Evolutionary conservation across 1,284 basidiomycete species (phyloP), one percentile per base, ranked within the genome.

Genomic region (Fomitopsis schrenkii): DNA sequence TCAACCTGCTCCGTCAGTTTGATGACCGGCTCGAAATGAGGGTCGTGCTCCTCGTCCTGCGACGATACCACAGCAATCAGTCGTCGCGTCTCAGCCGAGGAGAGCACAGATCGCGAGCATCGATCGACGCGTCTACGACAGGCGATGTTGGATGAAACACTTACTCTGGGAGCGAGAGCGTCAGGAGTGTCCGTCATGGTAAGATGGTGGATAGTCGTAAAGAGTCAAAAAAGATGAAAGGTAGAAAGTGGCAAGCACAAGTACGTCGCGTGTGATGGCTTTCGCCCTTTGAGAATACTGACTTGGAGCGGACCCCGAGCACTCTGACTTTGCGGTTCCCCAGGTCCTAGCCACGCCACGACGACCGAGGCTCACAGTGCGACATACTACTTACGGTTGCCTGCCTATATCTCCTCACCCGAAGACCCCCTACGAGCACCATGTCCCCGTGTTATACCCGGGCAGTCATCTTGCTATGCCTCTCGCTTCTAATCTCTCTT

Each of bases 1-100:
- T 96, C 94, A 66, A 99, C 93, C 75, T 95, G 88, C 75, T 97
- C 89, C n/a, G 95, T 97, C 76, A 99, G 92, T 80, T 89, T 94
- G 81, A 98, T 90, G 65, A 99, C 94, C 54, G 97, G 97, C 80
- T 98, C 96, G 76, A 95, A 99, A 68, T 97, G 93, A 67, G 87
- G 87, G 78, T 97, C 94, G 77, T 85, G 75, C 78, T 96, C 93
- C 74, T 96, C 91, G 69, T 94, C 91, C 80, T 90, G 78, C 66
- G n/a, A 14, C 60, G 26, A 56, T 61, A 48, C 57, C 61, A 48
- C 62, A 44, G 44, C 8, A 57, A 17, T 44, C 42, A 60, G 36
- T 15, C 26, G 15, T 62, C 22, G 26, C 44, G 45, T 58, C 36
- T 53, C 28, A 54, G 14, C 46, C 15, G 55, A 44, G 54, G 45